Evolutionary conservation across 345 rosid species (phyloP).

Genomic region (Pistacia vera): DNA sequence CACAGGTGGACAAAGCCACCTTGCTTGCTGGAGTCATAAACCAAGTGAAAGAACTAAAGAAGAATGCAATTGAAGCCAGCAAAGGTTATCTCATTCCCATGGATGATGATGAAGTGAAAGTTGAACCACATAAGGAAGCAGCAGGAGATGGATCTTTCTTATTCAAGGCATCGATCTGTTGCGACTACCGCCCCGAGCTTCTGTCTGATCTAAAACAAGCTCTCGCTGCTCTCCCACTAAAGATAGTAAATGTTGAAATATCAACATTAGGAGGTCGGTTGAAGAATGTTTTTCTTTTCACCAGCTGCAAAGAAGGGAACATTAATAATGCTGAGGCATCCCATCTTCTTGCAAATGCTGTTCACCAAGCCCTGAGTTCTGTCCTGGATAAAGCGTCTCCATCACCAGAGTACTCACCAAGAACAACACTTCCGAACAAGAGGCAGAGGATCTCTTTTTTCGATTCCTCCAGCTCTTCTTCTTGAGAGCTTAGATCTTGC

Average conservation of each 20-base stretch:
- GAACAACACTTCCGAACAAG: slow-evolving; percentile 41
- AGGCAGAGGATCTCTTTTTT: slow-evolving; percentile 44
- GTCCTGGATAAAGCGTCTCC: slow-evolving; percentile 46
- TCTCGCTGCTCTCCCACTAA: slow-evolving; percentile 45
- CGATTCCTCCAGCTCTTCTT: slow-evolving; percentile 51
- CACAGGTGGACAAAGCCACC: slow-evolving; percentile 78
- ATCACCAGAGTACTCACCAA: slow-evolving; percentile 41
- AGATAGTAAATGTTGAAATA: slow-evolving; percentile 45
- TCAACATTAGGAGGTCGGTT: slow-evolving; percentile 55
- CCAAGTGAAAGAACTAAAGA: slow-evolving; percentile 57
- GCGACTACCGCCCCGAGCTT: slow-evolving; percentile 55
- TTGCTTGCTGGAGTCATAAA: slow-evolving; percentile 63
- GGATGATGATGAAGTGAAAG: slow-evolving; percentile 53
- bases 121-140: slow-evolving; percentile 34
- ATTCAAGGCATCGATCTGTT: slow-evolving; percentile 56
- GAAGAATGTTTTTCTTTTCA: slow-evolving; percentile 48
- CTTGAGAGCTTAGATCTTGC: slow-evolving; percentile 20
- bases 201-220: slow-evolving; percentile 52
- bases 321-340: slow-evolving; percentile 19
- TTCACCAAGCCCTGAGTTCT: slow-evolving; percentile 39
- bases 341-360: slow-evolving; percentile 23
- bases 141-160: slow-evolving; percentile 28
- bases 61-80: slow-evolving; percentile 42
- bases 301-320: slow-evolving; percentile 24
- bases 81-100: slow-evolving; percentile 53